Evolutionary conservation across 2,329 filamentous ascomycete species (phyloP).

Genomic region (Dothideomycetidae sp.): DNA sequence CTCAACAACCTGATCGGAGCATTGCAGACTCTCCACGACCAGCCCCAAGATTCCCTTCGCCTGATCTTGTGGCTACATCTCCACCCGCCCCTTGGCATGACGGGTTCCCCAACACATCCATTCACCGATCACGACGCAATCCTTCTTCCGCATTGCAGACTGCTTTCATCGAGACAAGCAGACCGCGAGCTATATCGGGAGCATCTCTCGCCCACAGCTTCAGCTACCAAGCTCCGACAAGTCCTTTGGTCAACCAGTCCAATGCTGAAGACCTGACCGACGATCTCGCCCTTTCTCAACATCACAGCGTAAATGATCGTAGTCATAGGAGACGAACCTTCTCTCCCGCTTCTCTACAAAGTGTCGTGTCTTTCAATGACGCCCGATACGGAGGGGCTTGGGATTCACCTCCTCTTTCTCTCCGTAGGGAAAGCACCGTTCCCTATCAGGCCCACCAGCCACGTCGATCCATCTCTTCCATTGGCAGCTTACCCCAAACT

Average conservation of each 20-base stretch:
- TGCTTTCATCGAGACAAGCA: constrained; percentile 27
- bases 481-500: constrained; percentile 31
- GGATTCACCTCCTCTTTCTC: constrained; percentile 23
- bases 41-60: constrained; percentile 1
- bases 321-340: constrained; percentile 50
- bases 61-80: constrained; percentile 29
- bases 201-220: constrained; percentile 69
- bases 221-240: constrained; percentile 75
- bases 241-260: constrained; percentile 76
- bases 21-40: neutral
- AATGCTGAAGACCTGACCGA: constrained; percentile 63
- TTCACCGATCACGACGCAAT: constrained; percentile 12
- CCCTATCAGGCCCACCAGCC: constrained; percentile 70
- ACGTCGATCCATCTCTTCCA: constrained; percentile 56
- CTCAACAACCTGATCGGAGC: constrained; percentile 13
- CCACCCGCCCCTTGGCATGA: constrained; percentile 45
- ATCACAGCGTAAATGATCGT: constrained; percentile 19
- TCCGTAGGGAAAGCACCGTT: constrained; percentile 45
- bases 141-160: constrained; percentile 10
- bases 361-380: constrained; percentile 23
- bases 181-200: constrained; percentile 30
- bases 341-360: constrained; percentile 45
- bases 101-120: constrained; percentile 27
- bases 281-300: constrained; percentile 30
- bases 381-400: constrained; percentile 1